Percentiles rank a stretch among this genome's conserved stretches.
phyloP scores from a whole-genome alignment of 1,284 basidiomycete genomes.

The Rhodotorula sp. region DNA sequence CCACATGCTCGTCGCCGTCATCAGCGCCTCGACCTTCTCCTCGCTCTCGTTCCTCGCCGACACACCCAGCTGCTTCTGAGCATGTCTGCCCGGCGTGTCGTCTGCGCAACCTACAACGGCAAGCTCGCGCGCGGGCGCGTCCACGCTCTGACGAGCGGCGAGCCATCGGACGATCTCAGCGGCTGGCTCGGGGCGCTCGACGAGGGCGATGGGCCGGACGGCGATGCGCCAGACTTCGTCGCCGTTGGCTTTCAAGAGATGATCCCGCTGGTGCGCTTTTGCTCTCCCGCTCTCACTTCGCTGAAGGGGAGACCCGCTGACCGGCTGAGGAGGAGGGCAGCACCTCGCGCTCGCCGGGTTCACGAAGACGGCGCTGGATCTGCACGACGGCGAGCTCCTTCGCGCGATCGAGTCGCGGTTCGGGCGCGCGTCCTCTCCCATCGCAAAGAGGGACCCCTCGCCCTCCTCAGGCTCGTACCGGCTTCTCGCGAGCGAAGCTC shows the following conservation, averaged over 20 bases:
- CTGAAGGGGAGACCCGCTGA: slow-evolving; percentile 52
- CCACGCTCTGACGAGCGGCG: slow-evolving; percentile 21
- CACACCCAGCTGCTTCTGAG: no score
- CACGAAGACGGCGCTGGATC: slow-evolving; percentile 38
- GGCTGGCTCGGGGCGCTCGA: slow-evolving; percentile 48
- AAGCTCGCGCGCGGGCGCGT: slow-evolving; percentile 46
- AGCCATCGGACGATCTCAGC: slow-evolving; percentile 39
- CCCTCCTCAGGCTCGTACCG: slow-evolving; percentile 56
- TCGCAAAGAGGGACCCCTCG: slow-evolving; percentile 53
- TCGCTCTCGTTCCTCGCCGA: no score
- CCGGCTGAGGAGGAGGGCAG: slow-evolving; percentile 55
- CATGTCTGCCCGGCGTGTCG: slow-evolving; percentile 35
- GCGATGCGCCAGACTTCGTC: slow-evolving; percentile 67
- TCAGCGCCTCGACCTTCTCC: neutral
- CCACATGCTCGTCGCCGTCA: neutral
- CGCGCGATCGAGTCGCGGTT: slow-evolving; percentile 26
- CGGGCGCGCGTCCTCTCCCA: slow-evolving; percentile 61
- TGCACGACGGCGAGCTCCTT: slow-evolving; percentile 32
- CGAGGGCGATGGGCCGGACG: neutral
- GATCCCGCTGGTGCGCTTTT: slow-evolving; percentile 70
- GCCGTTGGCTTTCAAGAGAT: slow-evolving; percentile 89
- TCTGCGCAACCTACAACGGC: slow-evolving; percentile 51
- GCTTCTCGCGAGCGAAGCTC: slow-evolving; percentile 70
- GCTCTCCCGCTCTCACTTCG: slow-evolving; percentile 58
- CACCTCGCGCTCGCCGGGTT: slow-evolving; percentile 50